Percentiles rank a stretch among this genome's conserved stretches.
Evolutionary conservation across 345 rosid genomes (phyloP).

Genomic region (Luvunga scandens): DNA sequence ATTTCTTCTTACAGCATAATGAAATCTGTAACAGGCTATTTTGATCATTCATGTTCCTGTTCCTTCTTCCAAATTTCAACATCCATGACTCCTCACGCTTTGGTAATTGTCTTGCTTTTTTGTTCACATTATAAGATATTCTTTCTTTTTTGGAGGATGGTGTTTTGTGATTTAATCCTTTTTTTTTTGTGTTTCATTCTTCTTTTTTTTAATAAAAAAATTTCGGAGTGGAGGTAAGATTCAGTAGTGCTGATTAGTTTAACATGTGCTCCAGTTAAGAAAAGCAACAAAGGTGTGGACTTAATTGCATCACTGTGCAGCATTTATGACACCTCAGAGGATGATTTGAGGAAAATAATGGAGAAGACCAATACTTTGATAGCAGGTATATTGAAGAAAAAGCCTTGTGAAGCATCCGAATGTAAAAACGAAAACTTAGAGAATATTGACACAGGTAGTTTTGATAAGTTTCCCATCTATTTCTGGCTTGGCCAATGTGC

Average conservation of each 20-base stretch:
- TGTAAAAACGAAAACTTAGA: slow-evolving; percentile 62
- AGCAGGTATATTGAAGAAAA: slow-evolving; percentile 59
- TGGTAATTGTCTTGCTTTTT: slow-evolving; percentile 48
- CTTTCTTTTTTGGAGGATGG: neutral
- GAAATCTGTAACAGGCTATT: slow-evolving; percentile 60
- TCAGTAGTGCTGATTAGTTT: slow-evolving; percentile 8
- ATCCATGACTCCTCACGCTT: slow-evolving; percentile 54
- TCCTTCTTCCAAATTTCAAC: slow-evolving; percentile 66
- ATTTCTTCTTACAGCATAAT: slow-evolving; percentile 11
- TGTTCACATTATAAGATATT: neutral
- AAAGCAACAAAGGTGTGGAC: slow-evolving; percentile 71
- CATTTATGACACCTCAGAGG: slow-evolving; percentile 74
- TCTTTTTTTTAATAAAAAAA: neutral
- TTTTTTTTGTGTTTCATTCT: neutral
- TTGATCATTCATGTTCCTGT: slow-evolving; percentile 79
- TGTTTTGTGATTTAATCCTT: neutral
- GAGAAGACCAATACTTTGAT: slow-evolving; percentile 65
- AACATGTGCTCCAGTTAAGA: slow-evolving; percentile 53
- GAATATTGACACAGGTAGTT: slow-evolving; percentile 59
- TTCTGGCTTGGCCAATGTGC: neutral
- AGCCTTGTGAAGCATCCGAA: slow-evolving; percentile 56
- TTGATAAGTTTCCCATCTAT: neutral
- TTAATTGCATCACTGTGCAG: slow-evolving; percentile 84
- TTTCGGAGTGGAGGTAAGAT: neutral
- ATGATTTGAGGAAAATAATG: slow-evolving; percentile 68